These are phyloP conservation scores for Yamadazyma sp. DNA, from an alignment of 1,139 yeast species.

Conservation along the genomic window DNA sequence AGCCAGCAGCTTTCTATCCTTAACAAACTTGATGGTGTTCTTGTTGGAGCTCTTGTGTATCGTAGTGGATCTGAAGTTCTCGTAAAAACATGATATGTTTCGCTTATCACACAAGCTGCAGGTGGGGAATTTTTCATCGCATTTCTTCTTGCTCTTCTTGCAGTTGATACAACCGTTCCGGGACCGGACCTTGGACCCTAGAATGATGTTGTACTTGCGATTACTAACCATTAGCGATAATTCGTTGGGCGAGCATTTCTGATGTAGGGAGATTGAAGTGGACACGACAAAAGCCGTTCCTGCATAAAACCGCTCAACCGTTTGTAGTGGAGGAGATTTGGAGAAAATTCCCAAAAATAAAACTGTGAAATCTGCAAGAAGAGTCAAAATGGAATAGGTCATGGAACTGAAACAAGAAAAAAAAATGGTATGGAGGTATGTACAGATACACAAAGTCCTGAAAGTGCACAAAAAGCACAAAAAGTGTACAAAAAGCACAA, in stretches of 20 bases:
- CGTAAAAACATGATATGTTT: conserved; percentile 9
- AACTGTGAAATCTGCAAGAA: no score
- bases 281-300: no score
- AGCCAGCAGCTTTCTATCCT: no score
- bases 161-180: conserved; percentile 15
- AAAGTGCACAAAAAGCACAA: no score
- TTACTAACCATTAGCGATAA: not conserved
- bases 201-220: conserved; percentile 6
- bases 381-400: no score
- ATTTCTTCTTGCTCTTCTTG: conserved; percentile 15
- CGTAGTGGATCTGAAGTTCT: conserved; percentile 8
- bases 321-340: no score
- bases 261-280: not conserved
- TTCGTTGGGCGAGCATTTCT: not conserved
- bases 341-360: no score
- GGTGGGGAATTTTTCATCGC: conserved; percentile 13
- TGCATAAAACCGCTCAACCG: no score
- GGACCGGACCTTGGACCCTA: conserved; percentile 12
- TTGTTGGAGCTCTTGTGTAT: not conserved
- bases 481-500: no score
- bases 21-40: not conserved
- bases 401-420: no score
- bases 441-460: no score
- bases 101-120: conserved; percentile 12
- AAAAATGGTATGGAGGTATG: no score